phyloP scores from a whole-genome alignment of 208 protist species.

The Porcisia deanei region DNA sequence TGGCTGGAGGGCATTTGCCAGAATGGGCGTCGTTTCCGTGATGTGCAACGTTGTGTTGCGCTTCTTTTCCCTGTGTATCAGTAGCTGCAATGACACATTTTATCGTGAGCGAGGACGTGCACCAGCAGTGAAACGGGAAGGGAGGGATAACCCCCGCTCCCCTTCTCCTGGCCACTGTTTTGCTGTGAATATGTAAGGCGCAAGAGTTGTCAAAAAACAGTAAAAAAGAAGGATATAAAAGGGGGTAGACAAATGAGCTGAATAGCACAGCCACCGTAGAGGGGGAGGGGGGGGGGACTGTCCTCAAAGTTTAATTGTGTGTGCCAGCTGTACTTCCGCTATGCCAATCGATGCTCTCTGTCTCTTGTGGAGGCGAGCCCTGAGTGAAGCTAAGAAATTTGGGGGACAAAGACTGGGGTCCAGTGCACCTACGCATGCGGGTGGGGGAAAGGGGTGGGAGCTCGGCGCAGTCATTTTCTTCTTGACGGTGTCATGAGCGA shows the following conservation, averaged over 20 bases:
- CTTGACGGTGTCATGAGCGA: background rate
- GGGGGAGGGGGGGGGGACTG: background rate
- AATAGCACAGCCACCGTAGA: no score
- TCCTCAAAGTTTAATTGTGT: background rate
- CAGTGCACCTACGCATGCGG: background rate
- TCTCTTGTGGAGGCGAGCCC: background rate
- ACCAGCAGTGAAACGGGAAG: no score
- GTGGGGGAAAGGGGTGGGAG: background rate
- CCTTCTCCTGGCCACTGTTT: background rate
- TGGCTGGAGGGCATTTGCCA: background rate
- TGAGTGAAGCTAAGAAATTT: background rate
- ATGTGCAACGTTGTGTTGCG: background rate
- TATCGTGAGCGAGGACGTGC: background rate
- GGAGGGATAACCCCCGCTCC: background rate
- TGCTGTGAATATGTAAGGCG: slow-evolving; percentile 1
- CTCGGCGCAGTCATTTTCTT: background rate
- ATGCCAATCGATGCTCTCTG: background rate
- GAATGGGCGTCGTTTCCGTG: background rate
- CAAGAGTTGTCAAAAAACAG: background rate
- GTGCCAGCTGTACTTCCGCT: no score
- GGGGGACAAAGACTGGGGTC: no score
- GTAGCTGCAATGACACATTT: background rate
- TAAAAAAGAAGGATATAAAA: background rate
- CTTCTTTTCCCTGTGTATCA: background rate
- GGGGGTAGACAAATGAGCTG: no score